phyloP scores from a whole-genome alignment of 2,329 filamentous ascomycete species.

The Ophiocordyceps australis region DNA sequence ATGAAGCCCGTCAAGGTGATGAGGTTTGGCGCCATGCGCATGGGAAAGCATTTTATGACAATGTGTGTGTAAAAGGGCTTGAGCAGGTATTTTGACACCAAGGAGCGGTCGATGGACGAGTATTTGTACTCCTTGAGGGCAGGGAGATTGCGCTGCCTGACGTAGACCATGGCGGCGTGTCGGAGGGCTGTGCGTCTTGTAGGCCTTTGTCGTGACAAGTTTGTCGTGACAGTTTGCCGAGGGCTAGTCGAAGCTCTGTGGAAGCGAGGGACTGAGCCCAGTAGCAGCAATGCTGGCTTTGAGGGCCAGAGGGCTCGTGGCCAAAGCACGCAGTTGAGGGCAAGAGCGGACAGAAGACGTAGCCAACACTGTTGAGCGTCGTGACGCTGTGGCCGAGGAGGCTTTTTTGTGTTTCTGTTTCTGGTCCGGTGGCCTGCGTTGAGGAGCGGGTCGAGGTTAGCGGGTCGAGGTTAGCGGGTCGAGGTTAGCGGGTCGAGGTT shows the following conservation, averaged over 20 bases:
- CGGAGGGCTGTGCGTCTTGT: slow-evolving; percentile 2
- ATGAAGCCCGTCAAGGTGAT: slow-evolving; percentile 84
- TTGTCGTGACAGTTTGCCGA: background rate
- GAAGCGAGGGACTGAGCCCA: too few species aligned
- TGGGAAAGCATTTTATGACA: slow-evolving; percentile 86
- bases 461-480: too few species aligned
- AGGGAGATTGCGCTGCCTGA: slow-evolving; percentile 75
- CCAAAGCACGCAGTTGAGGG: too few species aligned
- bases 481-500: too few species aligned
- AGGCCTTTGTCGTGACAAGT: background rate
- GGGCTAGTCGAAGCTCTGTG: background rate
- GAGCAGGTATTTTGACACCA: slow-evolving; percentile 80
- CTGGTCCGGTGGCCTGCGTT: too few species aligned
- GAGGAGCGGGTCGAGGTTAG: too few species aligned
- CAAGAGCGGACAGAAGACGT: too few species aligned
- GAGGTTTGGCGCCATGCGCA: slow-evolving; percentile 79
- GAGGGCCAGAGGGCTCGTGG: too few species aligned
- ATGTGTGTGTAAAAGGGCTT: slow-evolving; percentile 96
- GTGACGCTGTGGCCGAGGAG: too few species aligned
- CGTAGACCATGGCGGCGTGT: slow-evolving; percentile 76
- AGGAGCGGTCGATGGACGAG: slow-evolving; percentile 74
- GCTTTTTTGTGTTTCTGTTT: too few species aligned
- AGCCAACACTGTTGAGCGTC: too few species aligned
- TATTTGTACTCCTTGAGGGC: slow-evolving; percentile 94
- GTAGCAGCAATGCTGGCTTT: too few species aligned